Evolutionary conservation across 2,329 filamentous ascomycete genomes (phyloP).

Genomic region (Tricladium varicosporioides): DNA sequence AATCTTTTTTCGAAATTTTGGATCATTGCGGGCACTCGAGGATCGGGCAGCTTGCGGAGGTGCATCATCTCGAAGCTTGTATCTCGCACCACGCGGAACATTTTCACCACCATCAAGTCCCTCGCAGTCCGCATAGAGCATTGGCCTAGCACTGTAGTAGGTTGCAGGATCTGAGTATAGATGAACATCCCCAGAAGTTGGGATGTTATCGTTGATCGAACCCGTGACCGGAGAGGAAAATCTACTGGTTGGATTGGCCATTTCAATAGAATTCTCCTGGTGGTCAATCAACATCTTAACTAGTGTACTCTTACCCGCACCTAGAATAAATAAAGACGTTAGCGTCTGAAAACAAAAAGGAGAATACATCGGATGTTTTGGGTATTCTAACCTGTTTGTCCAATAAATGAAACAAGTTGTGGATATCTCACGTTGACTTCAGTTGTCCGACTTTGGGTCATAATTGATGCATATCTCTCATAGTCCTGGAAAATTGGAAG

Average conservation of each 20-base stretch:
- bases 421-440: background rate
- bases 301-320: slow-evolving; percentile 43
- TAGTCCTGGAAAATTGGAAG: slow-evolving; percentile 3
- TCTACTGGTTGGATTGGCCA: slow-evolving; percentile 21
- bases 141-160: background rate
- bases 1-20: background rate
- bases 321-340: slow-evolving; percentile 14
- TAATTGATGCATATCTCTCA: slow-evolving; percentile 5
- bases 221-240: slow-evolving; percentile 44
- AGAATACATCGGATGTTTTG: slow-evolving; percentile 24
- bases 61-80: background rate
- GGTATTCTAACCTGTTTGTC: slow-evolving; percentile 28
- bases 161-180: slow-evolving; percentile 47
- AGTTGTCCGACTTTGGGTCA: background rate
- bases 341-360: no score
- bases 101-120: slow-evolving; percentile 6
- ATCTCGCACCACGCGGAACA: background rate
- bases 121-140: slow-evolving; percentile 14
- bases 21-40: background rate
- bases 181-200: slow-evolving; percentile 51
- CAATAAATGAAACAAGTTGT: background rate
- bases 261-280: slow-evolving; percentile 4
- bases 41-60: no score
- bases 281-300: slow-evolving; percentile 32
- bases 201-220: slow-evolving; percentile 38